Conservation (phyloP, 352 stramenopile genomes). For the Globisporangium lucens region DNA sequence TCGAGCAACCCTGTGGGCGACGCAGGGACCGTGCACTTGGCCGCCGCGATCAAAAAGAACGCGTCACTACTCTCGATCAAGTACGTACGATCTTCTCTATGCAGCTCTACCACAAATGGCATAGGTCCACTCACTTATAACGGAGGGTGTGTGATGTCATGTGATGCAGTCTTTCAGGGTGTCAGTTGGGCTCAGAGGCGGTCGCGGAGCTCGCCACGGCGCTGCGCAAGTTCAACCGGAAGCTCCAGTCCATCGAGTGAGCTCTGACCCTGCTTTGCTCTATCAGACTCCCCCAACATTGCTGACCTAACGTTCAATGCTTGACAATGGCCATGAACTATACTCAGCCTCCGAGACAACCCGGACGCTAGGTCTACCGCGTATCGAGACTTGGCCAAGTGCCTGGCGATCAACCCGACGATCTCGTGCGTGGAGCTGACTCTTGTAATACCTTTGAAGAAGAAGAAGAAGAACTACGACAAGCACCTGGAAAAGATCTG, state of each 20-base stretch:
- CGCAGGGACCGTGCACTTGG: slow-evolving; percentile 40
- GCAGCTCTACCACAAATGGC: too few relatives aligned
- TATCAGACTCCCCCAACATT: background rate
- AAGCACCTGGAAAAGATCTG: slow-evolving; percentile 21
- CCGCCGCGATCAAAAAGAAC: slow-evolving; percentile 53
- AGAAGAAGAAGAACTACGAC: slow-evolving; percentile 25
- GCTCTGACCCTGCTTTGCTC: background rate
- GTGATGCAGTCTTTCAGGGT: slow-evolving; percentile 25
- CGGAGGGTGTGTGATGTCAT: too few relatives aligned
- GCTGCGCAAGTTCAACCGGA: slow-evolving; percentile 49
- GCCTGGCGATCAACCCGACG: slow-evolving; percentile 39
- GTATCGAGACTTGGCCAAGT: slow-evolving; percentile 42
- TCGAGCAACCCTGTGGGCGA: slow-evolving; percentile 45
- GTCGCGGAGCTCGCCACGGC: slow-evolving; percentile 26
- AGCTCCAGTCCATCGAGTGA: slow-evolving; percentile 38
- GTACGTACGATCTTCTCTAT: slow-evolving; percentile 22
- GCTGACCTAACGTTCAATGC: background rate
- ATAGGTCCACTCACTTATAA: too few relatives aligned
- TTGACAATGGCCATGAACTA: too few relatives aligned
- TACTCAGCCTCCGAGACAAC: slow-evolving; percentile 32
- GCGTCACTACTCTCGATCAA: slow-evolving; percentile 36
- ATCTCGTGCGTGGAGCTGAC: slow-evolving; percentile 32
- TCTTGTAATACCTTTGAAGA: background rate
- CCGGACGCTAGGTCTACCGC: slow-evolving; percentile 36
- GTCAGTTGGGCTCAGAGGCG: slow-evolving; percentile 44